A percentile compares a stretch with the other conserved stretches of the same genome.
phyloP scores from a whole-genome alignment of 192 early-diverging fungal genomes.

The Chytriomyces hyalinus region DNA sequence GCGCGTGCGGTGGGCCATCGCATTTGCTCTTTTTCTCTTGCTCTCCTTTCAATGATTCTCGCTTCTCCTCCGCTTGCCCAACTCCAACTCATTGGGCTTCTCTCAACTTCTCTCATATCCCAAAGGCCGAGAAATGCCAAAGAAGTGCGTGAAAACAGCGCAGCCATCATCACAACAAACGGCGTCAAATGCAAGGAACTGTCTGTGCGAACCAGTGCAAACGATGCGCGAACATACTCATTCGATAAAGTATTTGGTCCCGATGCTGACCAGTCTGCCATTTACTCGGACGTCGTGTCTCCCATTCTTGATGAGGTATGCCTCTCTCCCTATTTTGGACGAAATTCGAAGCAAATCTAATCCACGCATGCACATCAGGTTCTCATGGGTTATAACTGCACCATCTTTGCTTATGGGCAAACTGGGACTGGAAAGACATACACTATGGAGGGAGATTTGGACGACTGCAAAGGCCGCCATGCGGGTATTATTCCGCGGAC shows the following conservation, averaged over 20 bases:
- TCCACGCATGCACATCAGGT: conserved; percentile 31
- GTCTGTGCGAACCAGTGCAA: conserved; percentile 54
- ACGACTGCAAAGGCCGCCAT: conserved; percentile 49
- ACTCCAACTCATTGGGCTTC: neutral
- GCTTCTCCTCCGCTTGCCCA: neutral
- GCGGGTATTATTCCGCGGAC: conserved; percentile 94
- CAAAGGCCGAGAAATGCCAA: conserved; percentile 60
- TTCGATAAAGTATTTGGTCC: conserved; percentile 94
- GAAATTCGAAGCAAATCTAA: conserved; percentile 47
- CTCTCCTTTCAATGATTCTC: too few relatives aligned
- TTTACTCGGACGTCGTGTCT: conserved; percentile 81
- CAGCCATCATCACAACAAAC: conserved; percentile 61
- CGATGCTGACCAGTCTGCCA: conserved; percentile 76
- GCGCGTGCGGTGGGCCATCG: conserved; percentile 45
- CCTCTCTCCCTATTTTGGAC: neutral
- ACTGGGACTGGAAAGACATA: conserved; percentile 95
- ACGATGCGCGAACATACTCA: conserved; percentile 72
- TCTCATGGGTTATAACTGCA: conserved; percentile 85
- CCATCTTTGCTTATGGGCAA: conserved; percentile 71
- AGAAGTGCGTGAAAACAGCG: conserved; percentile 72
- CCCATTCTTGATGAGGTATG: conserved; percentile 83
- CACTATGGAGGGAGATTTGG: conserved; percentile 94
- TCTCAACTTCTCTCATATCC: neutral
- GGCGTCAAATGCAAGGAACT: conserved; percentile 67
- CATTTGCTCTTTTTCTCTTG: too few relatives aligned